These are phyloP conservation scores for Glaciozyma martinii DNA, from an alignment of 768 basidiomycete species.

Conservation along the genomic window DNA sequence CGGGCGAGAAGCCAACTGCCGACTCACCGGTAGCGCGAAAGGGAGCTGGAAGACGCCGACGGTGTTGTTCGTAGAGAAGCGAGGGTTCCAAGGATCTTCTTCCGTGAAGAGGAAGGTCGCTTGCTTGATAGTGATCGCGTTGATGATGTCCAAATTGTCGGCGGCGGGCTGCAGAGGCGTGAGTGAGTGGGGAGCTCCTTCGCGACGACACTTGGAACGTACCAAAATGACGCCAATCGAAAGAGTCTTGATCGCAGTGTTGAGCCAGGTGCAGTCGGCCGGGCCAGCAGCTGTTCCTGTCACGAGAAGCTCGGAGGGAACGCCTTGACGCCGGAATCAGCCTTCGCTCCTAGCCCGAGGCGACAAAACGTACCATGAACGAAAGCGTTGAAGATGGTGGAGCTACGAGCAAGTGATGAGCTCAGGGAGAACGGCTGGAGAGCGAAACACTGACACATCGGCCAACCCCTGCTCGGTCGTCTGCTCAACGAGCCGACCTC, in stretches of 20 bases:
- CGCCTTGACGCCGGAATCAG: background rate
- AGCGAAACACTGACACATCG: conserved; percentile 43
- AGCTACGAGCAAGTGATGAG: too few relatives aligned
- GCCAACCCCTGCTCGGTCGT: conserved; percentile 42
- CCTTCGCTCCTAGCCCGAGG: too few relatives aligned
- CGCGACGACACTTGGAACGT: conserved; percentile 41
- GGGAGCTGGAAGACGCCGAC: conserved; percentile 59
- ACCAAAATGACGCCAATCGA: conserved; percentile 52
- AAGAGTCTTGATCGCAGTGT: conserved; percentile 59
- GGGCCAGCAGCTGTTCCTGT: conserved; percentile 38
- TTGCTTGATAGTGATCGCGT: conserved; percentile 52
- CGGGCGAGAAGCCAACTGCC: background rate
- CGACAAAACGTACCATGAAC: conserved; percentile 35
- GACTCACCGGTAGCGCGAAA: conserved; percentile 51
- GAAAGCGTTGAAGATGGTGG: conserved; percentile 53
- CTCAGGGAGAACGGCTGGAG: background rate
- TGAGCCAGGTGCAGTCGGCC: conserved; percentile 54
- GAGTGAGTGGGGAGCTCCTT: background rate
- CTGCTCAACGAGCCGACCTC: conserved; percentile 60
- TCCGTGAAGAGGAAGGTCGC: conserved; percentile 51
- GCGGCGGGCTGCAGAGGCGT: background rate
- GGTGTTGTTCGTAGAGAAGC: conserved; percentile 53
- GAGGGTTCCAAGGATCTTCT: conserved; percentile 51
- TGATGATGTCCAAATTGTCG: conserved; percentile 45
- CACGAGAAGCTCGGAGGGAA: conserved; percentile 13